Base-by-base conservation (phyloP, 768 basidiomycete genomes). In the Coprinopsis sp. region DNA sequence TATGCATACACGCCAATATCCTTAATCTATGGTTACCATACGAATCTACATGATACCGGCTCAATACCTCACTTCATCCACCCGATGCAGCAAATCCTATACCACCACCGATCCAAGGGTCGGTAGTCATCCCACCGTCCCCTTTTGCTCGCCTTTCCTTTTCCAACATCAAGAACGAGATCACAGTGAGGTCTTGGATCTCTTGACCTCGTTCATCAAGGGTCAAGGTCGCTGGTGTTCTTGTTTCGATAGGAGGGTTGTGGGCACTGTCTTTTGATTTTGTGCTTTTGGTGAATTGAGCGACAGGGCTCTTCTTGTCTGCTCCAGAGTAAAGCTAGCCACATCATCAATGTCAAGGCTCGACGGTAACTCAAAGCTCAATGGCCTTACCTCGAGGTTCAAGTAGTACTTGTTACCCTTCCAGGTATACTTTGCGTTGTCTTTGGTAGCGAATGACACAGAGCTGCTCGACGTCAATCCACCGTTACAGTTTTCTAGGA, bases 101-200 rank as follows among this genome's bases (percentile, higher is more conserved):
- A n/a, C n/a, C n/a, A n/a, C n/a, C n/a, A n/a, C n/a, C n/a, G n/a
- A n/a, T n/a, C n/a, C n/a, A n/a, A n/a, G n/a, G n/a, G n/a, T n/a
- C n/a, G n/a, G n/a, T n/a, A n/a, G n/a, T n/a, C n/a, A n/a, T n/a
- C n/a, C n/a, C n/a, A n/a, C n/a, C n/a, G n/a, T n/a, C n/a, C n/a
- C n/a, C n/a, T n/a, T n/a, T n/a, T n/a, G n/a, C n/a, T n/a, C n/a
- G n/a, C n/a, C n/a, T n/a, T n/a, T 50, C 58, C 50, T 70, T 71
- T 57, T 75, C 72, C 19, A 73, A 63, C 33, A 71, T 61, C 18
- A 72, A 54, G 55, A 73, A 71, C 3, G 69, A 70, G 11, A 70
- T 47, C 6, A 74, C 62, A 23, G 65, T 63, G 5, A 66, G 49
- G 37, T 73, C 68, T 39, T 58, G 60, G 21, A 72, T 64, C 49